Base-by-base conservation (phyloP, 352 stramenopile species). In the Pythium aquatile region DNA sequence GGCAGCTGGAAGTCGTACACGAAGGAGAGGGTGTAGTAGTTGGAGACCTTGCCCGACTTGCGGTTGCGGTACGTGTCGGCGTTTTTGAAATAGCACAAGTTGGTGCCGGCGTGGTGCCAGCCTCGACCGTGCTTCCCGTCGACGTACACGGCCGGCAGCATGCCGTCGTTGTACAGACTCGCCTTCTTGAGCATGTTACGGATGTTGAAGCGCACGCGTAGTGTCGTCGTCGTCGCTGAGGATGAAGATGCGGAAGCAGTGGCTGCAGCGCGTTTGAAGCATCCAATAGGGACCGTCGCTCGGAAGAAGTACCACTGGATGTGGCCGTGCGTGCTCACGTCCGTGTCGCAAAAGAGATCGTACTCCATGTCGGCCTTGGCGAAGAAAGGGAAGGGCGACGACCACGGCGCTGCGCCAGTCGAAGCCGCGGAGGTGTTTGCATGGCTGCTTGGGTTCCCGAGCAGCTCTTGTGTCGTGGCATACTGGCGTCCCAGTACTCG, bases 281-380 rank as follows among this genome's bases (percentile, higher is more conserved):
- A 63, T 0, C 39, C 24, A 3, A n/a, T 8, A 1, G 75, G 69
- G 20, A 85, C 29, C 0, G 55, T 72, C 0, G 80, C 77, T 10
- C 78, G 73, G 65, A 97, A 97, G 57, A 95, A 96, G 63, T 93
- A 97, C 88, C 90, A 97, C 71, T 97, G 90, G 56, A 95, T 84
- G 63, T 96, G 83, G 17, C 84, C 84, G 32, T 86, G 75, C 3
- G 84, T 91, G 57, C 81, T 83, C 5, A 90, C 52, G 69, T 93
- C 84, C 8, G 67, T 81, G 58, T 91, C 80, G 63, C 80, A 88
- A 42, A 87, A 90, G 37, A 91, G 66, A 61, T 93, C 84, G 68
- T 90, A 91, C 62, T 93, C 84, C 26, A 73, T 65, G 52, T 90
- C 79, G 17, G 66, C 71, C 33, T 84, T 79, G 47, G 75, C 74